phyloP scores from a whole-genome alignment of 768 basidiomycete species.

The Pleurotus ostreatus region DNA sequence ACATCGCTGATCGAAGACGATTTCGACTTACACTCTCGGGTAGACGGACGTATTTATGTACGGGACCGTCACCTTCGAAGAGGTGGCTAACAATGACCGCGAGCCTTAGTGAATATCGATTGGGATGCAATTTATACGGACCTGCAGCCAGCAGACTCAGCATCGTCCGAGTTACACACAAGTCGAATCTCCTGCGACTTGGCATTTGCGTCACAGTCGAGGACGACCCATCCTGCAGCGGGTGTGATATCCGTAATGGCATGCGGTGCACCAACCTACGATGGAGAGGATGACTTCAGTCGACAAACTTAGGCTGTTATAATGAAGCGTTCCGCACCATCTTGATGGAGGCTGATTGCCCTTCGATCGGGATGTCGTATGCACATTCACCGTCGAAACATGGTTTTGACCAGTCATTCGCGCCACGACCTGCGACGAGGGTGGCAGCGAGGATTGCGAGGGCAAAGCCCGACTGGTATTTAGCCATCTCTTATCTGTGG shows the following conservation, averaged over 20 bases:
- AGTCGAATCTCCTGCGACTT: neutral
- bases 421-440: neutral
- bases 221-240: neutral
- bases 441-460: neutral
- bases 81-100: neutral
- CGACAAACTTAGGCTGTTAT: neutral
- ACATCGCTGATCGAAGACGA: too few species aligned
- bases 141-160: neutral
- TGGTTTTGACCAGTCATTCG: constrained; percentile 3
- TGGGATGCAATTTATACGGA: neutral
- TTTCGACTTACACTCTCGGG: neutral
- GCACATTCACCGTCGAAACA: constrained; percentile 3
- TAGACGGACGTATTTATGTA: neutral
- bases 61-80: neutral
- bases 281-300: neutral
- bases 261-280: neutral
- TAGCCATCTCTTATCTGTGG: neutral
- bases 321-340: neutral
- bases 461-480: neutral
- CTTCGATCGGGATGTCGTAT: neutral
- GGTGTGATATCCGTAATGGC: neutral
- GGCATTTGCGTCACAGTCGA: neutral
- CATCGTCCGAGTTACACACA: neutral
- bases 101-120: neutral
- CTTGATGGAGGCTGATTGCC: neutral